phyloP scores from a whole-genome alignment of 2,329 filamentous ascomycete genomes.

The Coniochaeta prunicola region DNA sequence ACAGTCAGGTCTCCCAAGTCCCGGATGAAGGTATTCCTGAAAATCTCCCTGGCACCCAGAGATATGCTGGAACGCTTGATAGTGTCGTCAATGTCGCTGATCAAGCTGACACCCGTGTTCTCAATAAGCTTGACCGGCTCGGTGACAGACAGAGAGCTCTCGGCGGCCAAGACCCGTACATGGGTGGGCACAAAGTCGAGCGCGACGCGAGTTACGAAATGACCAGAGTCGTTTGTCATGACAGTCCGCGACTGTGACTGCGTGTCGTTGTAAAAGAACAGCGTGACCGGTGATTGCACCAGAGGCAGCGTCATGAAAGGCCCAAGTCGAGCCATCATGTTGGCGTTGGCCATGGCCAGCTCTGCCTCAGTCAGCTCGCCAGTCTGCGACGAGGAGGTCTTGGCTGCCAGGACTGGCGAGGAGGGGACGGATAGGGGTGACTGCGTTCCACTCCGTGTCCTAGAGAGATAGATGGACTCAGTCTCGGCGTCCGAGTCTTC shows the following conservation, averaged over 20 bases:
- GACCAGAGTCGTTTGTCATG: slow-evolving; percentile 78
- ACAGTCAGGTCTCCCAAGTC: slow-evolving; percentile 76
- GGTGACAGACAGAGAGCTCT: slow-evolving; percentile 67
- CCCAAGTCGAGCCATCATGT: slow-evolving; percentile 78
- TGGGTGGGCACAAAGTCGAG: slow-evolving; percentile 88
- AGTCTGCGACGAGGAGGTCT: slow-evolving; percentile 22
- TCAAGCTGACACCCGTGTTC: slow-evolving; percentile 75
- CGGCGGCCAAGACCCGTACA: slow-evolving; percentile 78
- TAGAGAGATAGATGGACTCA: slow-evolving; percentile 17
- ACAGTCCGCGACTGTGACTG: slow-evolving; percentile 79
- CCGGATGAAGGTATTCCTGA: slow-evolving; percentile 89
- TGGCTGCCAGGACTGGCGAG: slow-evolving; percentile 34
- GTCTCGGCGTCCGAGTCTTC: slow-evolving; percentile 32
- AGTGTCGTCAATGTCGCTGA: slow-evolving; percentile 97
- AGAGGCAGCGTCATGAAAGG: slow-evolving; percentile 87
- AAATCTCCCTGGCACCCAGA: slow-evolving; percentile 84
- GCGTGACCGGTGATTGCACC: slow-evolving; percentile 69
- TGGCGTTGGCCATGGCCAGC: slow-evolving; percentile 70
- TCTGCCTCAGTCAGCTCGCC: slow-evolving; percentile 67
- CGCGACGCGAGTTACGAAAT: slow-evolving; percentile 74
- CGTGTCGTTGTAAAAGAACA: slow-evolving; percentile 90
- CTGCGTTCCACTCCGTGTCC: slow-evolving; percentile 21
- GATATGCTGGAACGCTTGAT: slow-evolving; percentile 92
- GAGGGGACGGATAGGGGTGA: slow-evolving; percentile 32
- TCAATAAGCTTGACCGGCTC: slow-evolving; percentile 74